Evolutionary conservation across 2,329 filamentous ascomycete species (phyloP).

Genomic region (Fonsecaea pugnacius): DNA sequence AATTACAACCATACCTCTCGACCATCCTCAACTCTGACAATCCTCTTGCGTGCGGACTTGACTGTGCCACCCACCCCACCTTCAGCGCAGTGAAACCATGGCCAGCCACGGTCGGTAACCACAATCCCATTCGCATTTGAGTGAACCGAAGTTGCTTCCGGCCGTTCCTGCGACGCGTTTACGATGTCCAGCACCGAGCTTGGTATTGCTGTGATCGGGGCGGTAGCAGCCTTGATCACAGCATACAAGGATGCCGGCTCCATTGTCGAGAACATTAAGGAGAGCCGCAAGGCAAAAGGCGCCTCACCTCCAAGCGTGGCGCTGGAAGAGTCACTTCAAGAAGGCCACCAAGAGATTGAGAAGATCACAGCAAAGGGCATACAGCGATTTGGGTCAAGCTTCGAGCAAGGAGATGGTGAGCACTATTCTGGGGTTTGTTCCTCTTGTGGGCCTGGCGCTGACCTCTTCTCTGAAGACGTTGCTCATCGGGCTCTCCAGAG

Average conservation of each 20-base stretch:
- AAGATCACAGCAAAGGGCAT: constrained; percentile 28
- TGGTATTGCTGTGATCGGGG: constrained; percentile 21
- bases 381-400: constrained; percentile 21
- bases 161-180: not conserved
- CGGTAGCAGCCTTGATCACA: constrained; percentile 26
- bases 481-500: constrained; percentile 27
- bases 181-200: constrained; percentile 25
- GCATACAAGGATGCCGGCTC: constrained; percentile 27
- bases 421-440: not conserved
- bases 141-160: not conserved
- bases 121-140: not conserved
- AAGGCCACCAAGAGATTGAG: constrained; percentile 29
- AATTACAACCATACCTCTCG: not conserved
- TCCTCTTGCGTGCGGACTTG: not conserved
- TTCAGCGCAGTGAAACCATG: constrained; percentile 6
- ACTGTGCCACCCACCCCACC: not conserved
- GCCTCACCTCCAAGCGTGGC: constrained; percentile 20
- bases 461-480: constrained; percentile 16
- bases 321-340: constrained; percentile 26
- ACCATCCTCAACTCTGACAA: not conserved
- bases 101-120: not conserved
- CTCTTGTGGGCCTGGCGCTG: not conserved
- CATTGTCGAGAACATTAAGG: constrained; percentile 30
- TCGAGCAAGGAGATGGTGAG: constrained; percentile 29
- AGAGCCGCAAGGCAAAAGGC: constrained; percentile 23